These are phyloP conservation scores for Aureobasidium namibiae DNA, from an alignment of 2,329 filamentous ascomycete genomes.

Conservation along the genomic window DNA sequence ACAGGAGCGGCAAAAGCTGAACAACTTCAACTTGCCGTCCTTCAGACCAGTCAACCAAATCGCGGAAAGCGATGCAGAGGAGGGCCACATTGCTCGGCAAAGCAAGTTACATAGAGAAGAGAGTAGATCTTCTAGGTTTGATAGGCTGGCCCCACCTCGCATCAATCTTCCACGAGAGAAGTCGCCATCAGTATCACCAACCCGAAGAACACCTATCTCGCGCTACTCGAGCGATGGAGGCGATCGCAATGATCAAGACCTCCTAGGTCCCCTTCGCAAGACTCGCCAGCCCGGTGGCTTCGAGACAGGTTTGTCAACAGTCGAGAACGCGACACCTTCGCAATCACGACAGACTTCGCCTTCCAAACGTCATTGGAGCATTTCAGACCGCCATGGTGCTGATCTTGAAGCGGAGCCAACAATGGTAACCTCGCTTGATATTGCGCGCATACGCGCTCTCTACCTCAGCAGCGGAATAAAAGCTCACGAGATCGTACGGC, in stretches of 20 bases:
- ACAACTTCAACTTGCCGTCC: constrained; percentile 39
- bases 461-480: constrained; percentile 83
- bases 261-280: not conserved
- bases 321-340: not conserved
- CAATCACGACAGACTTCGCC: not conserved
- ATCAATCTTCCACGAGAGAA: constrained; percentile 32
- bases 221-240: not conserved
- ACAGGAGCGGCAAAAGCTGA: constrained; percentile 34
- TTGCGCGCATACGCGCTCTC: constrained; percentile 68
- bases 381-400: constrained; percentile 41
- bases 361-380: constrained; percentile 49
- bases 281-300: not conserved
- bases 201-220: not conserved
- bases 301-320: not conserved
- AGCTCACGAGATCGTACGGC: constrained; percentile 67
- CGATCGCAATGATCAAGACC: not conserved
- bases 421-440: constrained; percentile 50
- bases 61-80: constrained; percentile 22
- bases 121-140: constrained; percentile 35
- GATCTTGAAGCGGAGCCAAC: constrained; percentile 27
- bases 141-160: constrained; percentile 40
- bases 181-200: not conserved
- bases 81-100: constrained; percentile 37
- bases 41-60: constrained; percentile 39
- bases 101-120: constrained; percentile 30